Conservation (phyloP, 805 yeast species). For the Spathaspora boniae region DNA sequence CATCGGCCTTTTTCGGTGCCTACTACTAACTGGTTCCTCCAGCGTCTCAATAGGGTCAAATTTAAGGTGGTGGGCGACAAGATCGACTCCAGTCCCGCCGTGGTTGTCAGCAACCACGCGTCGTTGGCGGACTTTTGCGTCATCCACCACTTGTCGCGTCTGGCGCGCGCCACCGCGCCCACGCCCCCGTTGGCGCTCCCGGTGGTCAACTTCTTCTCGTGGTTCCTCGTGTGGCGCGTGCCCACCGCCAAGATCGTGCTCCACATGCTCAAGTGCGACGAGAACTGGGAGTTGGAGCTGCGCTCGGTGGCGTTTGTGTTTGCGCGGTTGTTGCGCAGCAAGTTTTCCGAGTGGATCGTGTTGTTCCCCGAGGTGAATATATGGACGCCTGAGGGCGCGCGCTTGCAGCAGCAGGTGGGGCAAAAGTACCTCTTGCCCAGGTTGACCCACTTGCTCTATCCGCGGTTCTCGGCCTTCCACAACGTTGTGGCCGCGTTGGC, state of each 20-base stretch:
- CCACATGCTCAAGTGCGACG: slow-evolving; percentile 56
- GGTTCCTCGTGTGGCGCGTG: slow-evolving; percentile 64
- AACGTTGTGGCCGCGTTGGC: slow-evolving; percentile 45
- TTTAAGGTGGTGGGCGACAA: slow-evolving; percentile 42
- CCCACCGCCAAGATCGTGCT: slow-evolving; percentile 51
- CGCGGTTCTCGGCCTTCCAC: slow-evolving; percentile 62
- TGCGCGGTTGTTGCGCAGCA: slow-evolving; percentile 30
- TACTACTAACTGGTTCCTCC: slow-evolving; percentile 7
- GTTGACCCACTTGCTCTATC: slow-evolving; percentile 65
- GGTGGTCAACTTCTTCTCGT: slow-evolving; percentile 57
- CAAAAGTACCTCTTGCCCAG: slow-evolving; percentile 58
- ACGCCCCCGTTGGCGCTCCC: slow-evolving; percentile 29
- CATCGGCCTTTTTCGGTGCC: slow-evolving; percentile 5
- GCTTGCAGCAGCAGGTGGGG: slow-evolving; percentile 52
- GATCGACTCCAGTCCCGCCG: slow-evolving; percentile 32
- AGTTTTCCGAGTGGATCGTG: slow-evolving; percentile 57
- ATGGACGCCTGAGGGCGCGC: slow-evolving; percentile 45
- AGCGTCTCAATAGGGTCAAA: slow-evolving; percentile 29
- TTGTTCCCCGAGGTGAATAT: slow-evolving; percentile 86
- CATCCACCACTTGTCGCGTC: slow-evolving; percentile 40
- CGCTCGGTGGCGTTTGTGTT: slow-evolving; percentile 34
- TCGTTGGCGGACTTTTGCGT: slow-evolving; percentile 65
- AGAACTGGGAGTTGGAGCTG: slow-evolving; percentile 60
- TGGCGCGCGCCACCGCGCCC: slow-evolving; percentile 11
- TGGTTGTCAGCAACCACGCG: slow-evolving; percentile 57